phyloP scores from a whole-genome alignment of 2,329 filamentous ascomycete genomes.

The Juglanconis sp. region DNA sequence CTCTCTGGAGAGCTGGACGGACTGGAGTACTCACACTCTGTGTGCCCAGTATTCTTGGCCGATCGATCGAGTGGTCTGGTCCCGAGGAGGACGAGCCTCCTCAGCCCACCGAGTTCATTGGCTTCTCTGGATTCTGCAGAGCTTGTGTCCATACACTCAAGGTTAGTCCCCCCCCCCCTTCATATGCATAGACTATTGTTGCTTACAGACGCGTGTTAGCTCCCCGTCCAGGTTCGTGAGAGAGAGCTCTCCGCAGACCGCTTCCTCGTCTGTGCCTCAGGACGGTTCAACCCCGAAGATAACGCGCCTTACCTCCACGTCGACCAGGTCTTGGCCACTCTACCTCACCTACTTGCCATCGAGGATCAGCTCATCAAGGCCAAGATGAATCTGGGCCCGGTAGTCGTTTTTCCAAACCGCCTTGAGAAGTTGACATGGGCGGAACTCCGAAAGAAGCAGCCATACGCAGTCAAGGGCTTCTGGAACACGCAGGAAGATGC shows the following conservation, averaged over 20 bases:
- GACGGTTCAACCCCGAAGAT: not conserved
- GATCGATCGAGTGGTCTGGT: slow-evolving; percentile 2
- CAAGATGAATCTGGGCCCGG: not conserved
- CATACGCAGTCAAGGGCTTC: slow-evolving; percentile 1
- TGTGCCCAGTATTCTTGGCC: slow-evolving; percentile 4
- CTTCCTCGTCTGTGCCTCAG: not conserved
- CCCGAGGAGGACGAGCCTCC: slow-evolving; percentile 9
- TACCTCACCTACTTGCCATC: slow-evolving; percentile 12
- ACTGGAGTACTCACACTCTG: slow-evolving; percentile 11
- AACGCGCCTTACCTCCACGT: slow-evolving; percentile 2
- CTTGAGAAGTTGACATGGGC: slow-evolving; percentile 4
- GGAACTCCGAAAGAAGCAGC: slow-evolving; percentile 3
- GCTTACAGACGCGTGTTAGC: not conserved
- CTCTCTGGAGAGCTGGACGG: slow-evolving; percentile 11
- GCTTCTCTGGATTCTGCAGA: slow-evolving; percentile 12
- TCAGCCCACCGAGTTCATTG: not conserved
- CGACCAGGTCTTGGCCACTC: not conserved
- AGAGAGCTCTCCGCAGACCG: not conserved
- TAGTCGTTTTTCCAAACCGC: not conserved
- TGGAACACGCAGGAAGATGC: not conserved
- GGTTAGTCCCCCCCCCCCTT: slow-evolving; percentile 1
- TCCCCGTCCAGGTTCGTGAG: not conserved
- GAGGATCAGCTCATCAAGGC: not conserved
- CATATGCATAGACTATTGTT: not conserved
- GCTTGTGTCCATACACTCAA: slow-evolving; percentile 7